phyloP scores from a whole-genome alignment of 257 asterid species.

The Fraxinus americana region DNA sequence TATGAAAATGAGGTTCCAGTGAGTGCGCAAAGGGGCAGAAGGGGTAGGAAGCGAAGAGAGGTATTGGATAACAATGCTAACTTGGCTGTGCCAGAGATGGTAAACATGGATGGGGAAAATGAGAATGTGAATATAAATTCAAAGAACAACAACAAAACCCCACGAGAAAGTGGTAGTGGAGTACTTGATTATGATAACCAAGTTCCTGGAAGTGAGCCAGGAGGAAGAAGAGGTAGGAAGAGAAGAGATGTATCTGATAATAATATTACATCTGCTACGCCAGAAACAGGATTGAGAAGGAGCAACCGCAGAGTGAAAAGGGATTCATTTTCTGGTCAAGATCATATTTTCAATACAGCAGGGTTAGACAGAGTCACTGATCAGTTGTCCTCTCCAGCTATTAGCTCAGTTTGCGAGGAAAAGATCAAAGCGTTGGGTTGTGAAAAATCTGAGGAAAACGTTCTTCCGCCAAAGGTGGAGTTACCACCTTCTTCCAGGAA shows the following conservation, averaged over 20 bases:
- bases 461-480: constrained; percentile 63
- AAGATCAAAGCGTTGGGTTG: constrained; percentile 33
- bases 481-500: constrained; percentile 72
- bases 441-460: constrained; percentile 32
- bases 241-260: constrained; percentile 38
- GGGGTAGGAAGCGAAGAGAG: constrained; percentile 70
- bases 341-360: constrained; percentile 35
- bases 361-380: constrained; percentile 39
- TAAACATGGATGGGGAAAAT: constrained; percentile 24
- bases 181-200: constrained; percentile 33
- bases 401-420: constrained; percentile 63
- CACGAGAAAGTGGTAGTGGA: constrained; percentile 24
- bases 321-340: constrained; percentile 42
- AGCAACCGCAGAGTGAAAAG: constrained; percentile 77
- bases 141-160: constrained; percentile 35
- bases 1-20: constrained; percentile 38
- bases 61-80: constrained; percentile 27
- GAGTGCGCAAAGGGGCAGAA: constrained; percentile 42
- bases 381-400: constrained; percentile 56
- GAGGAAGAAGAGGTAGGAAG: constrained; percentile 64
- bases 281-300: constrained; percentile 79
- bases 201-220: constrained; percentile 33
- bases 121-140: constrained; percentile 28
- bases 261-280: constrained; percentile 34
- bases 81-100: constrained; percentile 35